Evolutionary conservation across 2,329 filamentous ascomycete genomes (phyloP), one percentile per base, ranked within the genome.

Genomic region (Blastomyces gilchristii): DNA sequence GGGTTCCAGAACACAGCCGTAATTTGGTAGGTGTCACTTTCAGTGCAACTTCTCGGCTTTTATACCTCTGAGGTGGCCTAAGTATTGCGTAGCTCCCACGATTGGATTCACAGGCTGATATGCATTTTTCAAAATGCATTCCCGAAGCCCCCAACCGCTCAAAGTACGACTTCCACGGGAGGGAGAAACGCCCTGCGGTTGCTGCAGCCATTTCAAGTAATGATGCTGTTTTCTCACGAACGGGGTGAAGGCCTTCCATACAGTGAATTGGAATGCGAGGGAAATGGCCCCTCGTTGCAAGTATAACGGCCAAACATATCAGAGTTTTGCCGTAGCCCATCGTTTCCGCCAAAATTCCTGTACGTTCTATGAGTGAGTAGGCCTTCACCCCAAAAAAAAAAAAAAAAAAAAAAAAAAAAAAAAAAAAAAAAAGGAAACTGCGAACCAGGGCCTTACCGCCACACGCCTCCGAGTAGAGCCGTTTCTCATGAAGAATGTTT

Each of bases 241-340:
- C 57, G 67, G 78, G 67, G 22, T 49, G 69, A 71, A 78, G 63
- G 50, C 75, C 68, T 59, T 79, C 70, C 68, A 81, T 77, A 70
- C 87, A 84, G 61, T 87, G 73, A 2, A 85, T 81, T 1, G 92
- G 87, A 3, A 88, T 82, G 22, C 80, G 76, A 5, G 90, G 83
- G 12, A 86, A 82, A 65, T 92, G 83, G 41, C 86, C 80, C 68
- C 83, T 85, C 0, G 90, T 96, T 2, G 90, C 87, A 34, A 95
- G 78, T 49, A 97, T 86, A 1, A 91, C 77, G 7, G 87, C 81
- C 22, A 97, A 77, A 66, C 89, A 93, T 12, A 97, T 96, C 34
- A 97, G 76, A 0, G 93, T 97, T 77, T 97, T 97, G 0, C 93
- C 92, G 57, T 79, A 77, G 39, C 82, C 82, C 78, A 80, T 81